Conservation (phyloP, 148 eudicot genomes). For the Dysphania ambrosioides region DNA sequence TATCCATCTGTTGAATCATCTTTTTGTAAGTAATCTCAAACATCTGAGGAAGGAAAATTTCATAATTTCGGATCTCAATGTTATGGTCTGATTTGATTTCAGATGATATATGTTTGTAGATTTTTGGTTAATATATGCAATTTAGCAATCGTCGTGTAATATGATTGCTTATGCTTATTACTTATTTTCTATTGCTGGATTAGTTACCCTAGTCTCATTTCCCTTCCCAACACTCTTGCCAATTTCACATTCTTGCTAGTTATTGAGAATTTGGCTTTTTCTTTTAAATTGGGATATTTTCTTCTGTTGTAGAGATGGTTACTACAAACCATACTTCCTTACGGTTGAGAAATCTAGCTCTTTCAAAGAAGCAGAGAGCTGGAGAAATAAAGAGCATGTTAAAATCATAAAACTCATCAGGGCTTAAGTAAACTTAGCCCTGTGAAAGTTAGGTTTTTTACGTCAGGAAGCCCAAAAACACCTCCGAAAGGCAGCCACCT, state of each 20-base stretch:
- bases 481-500: constrained; percentile 13
- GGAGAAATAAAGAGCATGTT: background rate
- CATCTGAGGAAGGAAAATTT: too few relatives aligned
- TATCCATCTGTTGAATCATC: background rate
- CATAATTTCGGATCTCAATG: too few relatives aligned
- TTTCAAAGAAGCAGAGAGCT: background rate
- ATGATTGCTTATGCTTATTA: background rate
- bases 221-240: too few relatives aligned
- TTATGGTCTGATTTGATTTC: too few relatives aligned
- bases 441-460: constrained; percentile 14
- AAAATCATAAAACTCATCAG: background rate
- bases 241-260: too few relatives aligned
- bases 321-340: background rate
- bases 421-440: constrained; percentile 7
- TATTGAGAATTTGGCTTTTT: too few relatives aligned
- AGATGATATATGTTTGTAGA: too few relatives aligned
- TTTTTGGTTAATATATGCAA: too few relatives aligned
- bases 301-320: background rate
- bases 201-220: too few relatives aligned
- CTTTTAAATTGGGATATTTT: too few relatives aligned
- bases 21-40: background rate
- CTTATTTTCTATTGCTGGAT: background rate
- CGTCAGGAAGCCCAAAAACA: too few relatives aligned
- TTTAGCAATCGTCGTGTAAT: background rate
- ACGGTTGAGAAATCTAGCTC: background rate